Percentiles rank a stretch among this genome's conserved stretches.
Evolutionary conservation across 2,329 filamentous ascomycete genomes (phyloP).

Genomic region (Cladosporium austrohemisphaericum): DNA sequence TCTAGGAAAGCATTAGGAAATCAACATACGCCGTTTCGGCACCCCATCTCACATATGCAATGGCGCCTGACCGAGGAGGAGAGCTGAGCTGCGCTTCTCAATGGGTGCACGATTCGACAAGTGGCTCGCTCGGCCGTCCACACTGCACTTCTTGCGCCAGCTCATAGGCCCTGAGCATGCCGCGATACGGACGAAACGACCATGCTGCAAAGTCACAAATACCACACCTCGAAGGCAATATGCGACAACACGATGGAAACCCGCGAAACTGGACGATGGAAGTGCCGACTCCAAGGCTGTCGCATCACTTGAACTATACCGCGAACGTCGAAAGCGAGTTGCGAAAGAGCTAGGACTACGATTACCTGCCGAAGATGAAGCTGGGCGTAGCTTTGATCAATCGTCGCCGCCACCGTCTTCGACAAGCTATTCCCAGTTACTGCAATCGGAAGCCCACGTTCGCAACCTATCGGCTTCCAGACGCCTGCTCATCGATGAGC

Average conservation of each 20-base stretch:
- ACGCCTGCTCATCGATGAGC: conserved; percentile 32
- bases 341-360: conserved; percentile 9
- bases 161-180: conserved; percentile 13
- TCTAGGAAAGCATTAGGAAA: neutral
- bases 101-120: conserved; percentile 45
- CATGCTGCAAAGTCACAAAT: neutral
- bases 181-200: neutral
- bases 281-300: neutral
- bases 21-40: neutral
- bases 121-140: conserved; percentile 45
- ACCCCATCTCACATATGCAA: conserved; percentile 24
- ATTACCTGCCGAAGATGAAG: neutral
- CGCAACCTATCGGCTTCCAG: neutral
- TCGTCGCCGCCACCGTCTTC: neutral
- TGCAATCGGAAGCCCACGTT: neutral
- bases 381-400: neutral
- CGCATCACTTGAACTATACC: conserved; percentile 1
- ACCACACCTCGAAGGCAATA: neutral
- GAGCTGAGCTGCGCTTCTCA: conserved; percentile 24
- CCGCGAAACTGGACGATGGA: neutral
- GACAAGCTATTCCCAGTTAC: conserved; percentile 3
- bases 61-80: conserved; percentile 33
- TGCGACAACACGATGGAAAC: neutral
- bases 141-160: conserved; percentile 26
- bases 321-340: conserved; percentile 8